Evolutionary conservation across 352 stramenopile genomes (phyloP), one percentile per base, ranked within the genome.

Genomic region (Phytopythium ostracodes): DNA sequence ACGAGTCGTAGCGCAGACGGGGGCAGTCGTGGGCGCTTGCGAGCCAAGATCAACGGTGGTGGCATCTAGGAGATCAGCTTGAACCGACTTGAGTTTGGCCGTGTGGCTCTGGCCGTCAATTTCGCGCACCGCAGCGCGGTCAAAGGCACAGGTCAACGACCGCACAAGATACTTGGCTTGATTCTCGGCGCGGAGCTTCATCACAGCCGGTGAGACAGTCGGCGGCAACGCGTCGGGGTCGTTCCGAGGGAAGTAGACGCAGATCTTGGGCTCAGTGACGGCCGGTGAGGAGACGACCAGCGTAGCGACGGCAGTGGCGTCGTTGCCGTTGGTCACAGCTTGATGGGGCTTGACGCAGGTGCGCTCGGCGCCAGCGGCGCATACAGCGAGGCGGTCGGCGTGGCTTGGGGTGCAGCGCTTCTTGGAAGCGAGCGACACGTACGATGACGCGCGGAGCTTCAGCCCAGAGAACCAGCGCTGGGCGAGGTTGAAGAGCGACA

Each of bases 241-340:
- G 44, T 52, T 52, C 5, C 44, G 44, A 25, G 44, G 22, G 44
- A 52, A 52, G 44, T 52, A 52, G 44, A 52, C 44, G 22, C 44
- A 31, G 22, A 52, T 52, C n/a, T 20, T 31, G 44, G 44, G 22
- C 44, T 52, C 42, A n/a, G 22, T 49, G 20, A 27, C 7, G 20
- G 20, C 7, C 20, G 42, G 20, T 10, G 42, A 15, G 29, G 29
- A 3, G 29, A 7, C 29, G 29, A 7, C 29, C 29, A 7, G 29
- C 7, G 29, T 8, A 7, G 29, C 29, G 29, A 33, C 29, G 33
- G 10, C 33, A 36, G 31, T 38, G 40, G 7, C 20, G 2, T 12
- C 7, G 42, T 47, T 24, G 5, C 7, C 20, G 42, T 25, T 17
- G 10, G 22, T 25, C 18, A 22, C 42, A 18, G 20, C 15, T 20